Evolutionary conservation across 108 stramenopile genomes (phyloP), one percentile per base, ranked within the genome.

Genomic region (Nitzschia palea): DNA sequence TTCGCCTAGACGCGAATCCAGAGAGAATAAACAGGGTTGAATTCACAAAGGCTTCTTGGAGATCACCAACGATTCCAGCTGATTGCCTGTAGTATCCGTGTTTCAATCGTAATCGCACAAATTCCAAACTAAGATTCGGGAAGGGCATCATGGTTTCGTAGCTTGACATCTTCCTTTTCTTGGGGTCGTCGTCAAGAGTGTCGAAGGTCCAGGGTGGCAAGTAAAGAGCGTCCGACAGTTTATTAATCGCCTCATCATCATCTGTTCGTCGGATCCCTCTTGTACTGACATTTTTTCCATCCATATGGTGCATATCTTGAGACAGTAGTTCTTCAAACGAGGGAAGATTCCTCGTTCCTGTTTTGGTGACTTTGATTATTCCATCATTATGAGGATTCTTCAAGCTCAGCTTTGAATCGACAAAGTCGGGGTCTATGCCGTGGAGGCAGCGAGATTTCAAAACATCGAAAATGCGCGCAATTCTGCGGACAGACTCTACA

Each of bases 61-160:
- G 59, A 66, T 86, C 86, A 55, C 79, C 75, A 18, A 62, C 56
- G 8, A 83, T 28, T 0, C 77, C 79, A 26, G 34, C 64, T 1
- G 32, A 26, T 27, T 69, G 68, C 14, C 79, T 53, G 54, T 86
- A 86, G 54, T 70, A 79, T 1, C 74, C 80, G 29, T 71, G 76
- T 32, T 30, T 28, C 12, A 86, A 29, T n/a, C 86, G 68, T 31
- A 70, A 29, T 4, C 59, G 58, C 25, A 86, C 68, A 22, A 79
- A 32, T 45, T 81, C 80, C 1, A 86, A 56, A 40, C 60, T 83
- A 2, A 83, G 61, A 32, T 30, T 71, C 35, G 86, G 73, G 31
- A 44, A 53, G 0, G 80, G 69, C 45, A 72, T 34, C 35, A 68
- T 29, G 20, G 65, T 48, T 31, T 68, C 68, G 42, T 71, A 62